Evolutionary conservation across 768 basidiomycete genomes (phyloP).

Genomic region (Coprinopsis marcescibilis): DNA sequence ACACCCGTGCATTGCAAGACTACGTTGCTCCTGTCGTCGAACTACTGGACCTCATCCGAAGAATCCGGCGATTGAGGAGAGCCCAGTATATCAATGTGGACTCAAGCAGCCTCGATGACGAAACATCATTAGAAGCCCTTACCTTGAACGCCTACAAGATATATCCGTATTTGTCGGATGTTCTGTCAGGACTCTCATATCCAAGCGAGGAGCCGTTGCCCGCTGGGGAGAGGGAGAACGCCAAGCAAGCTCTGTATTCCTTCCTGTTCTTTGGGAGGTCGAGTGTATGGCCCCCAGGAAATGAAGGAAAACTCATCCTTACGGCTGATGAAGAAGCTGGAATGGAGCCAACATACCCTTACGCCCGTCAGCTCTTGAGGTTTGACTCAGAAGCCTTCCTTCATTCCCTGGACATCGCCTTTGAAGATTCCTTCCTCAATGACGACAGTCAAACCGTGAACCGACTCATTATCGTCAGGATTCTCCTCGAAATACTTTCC

Average conservation of each 20-base stretch:
- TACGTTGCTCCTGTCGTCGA: constrained; percentile 88
- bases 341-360: constrained; percentile 83
- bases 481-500: constrained; percentile 73
- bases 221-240: constrained; percentile 56
- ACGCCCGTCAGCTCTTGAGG: constrained; percentile 72
- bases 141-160: constrained; percentile 85
- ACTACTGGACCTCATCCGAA: constrained; percentile 69
- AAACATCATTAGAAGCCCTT: constrained; percentile 41
- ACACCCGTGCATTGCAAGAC: constrained; percentile 82
- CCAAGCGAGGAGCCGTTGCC: constrained; percentile 75
- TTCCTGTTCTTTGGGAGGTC: constrained; percentile 86
- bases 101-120: constrained; percentile 24
- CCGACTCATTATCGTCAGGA: constrained; percentile 78
- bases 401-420: constrained; percentile 89
- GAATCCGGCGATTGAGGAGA: constrained; percentile 52
- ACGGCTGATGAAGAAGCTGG: constrained; percentile 73
- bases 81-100: constrained; percentile 16
- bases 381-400: constrained; percentile 94
- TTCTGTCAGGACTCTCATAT: constrained; percentile 78
- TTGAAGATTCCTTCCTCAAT: constrained; percentile 90
- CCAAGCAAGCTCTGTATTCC: constrained; percentile 68
- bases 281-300: constrained; percentile 67
- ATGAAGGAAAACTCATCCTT: constrained; percentile 66
- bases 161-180: constrained; percentile 79
- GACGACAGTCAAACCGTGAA: constrained; percentile 60